Base-by-base conservation (phyloP, 106 monocot genomes). In the Posidonia australis region DNA sequence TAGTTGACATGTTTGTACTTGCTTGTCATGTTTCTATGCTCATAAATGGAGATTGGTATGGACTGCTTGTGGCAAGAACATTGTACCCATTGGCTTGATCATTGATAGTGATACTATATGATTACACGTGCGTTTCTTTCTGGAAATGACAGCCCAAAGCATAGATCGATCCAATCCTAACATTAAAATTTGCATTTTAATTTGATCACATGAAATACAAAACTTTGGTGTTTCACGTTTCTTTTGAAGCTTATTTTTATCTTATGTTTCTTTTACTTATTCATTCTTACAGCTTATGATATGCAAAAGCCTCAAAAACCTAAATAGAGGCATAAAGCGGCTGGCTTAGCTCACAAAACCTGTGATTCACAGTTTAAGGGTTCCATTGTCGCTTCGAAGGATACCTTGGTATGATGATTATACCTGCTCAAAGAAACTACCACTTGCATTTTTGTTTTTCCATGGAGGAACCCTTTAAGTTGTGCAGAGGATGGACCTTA, bases 401-500 rank as follows among this genome's bases (percentile, higher is more conserved):
- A 26, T 14, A 62, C 66, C 18, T 69, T 52, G 79, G 89, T 89
- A 80, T 62, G 79, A 44, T 5, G 26, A 19, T 26, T 10, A 46
- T 3, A 46, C n/a, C 19, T 59, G 24, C n/a, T 60, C 25, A 47
- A 4, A 22, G 24, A 26, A 46, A 54, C 5, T 36, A 29, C 10
- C 49, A 19, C 20, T 20, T 18, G 6, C 20, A 18, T 36, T 55
- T 56, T 54, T n/a, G n/a, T n/a, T n/a, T n/a, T n/a, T n/a, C n/a
- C n/a, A n/a, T n/a, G 26, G 43, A 41, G 21, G 27, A 18, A 13
- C 24, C 19, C 44, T 43, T 23, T 11, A 54, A 36, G 7, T 60
- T 19, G 19, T 80, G 62, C 79, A 89, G 84, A 75, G 75, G 64
- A 82, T 89, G 9, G 89, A 89, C 60, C 63, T n/a, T n/a, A n/a